Conservation (phyloP, 140 eudicot genomes). For the Bidens hawaiensis region DNA sequence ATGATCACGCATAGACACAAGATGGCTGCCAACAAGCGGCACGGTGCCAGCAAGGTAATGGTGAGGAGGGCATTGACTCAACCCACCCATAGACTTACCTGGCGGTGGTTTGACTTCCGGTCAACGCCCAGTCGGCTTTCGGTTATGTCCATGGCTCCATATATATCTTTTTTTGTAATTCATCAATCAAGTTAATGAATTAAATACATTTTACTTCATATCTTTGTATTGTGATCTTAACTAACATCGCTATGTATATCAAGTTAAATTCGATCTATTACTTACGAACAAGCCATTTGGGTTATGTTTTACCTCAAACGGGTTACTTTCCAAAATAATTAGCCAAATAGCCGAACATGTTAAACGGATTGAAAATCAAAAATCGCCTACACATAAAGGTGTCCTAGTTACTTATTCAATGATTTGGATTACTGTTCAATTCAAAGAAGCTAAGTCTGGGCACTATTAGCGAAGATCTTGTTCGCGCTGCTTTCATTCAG, state of each 20-base stretch:
- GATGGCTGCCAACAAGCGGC: constrained; percentile 19
- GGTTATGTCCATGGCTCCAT: constrained; percentile 48
- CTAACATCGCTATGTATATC: constrained; percentile 7
- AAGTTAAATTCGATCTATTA: constrained; percentile 8
- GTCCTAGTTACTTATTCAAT: too few species aligned
- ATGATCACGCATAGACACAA: constrained; percentile 8
- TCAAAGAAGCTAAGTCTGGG: too few species aligned
- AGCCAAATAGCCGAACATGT: not conserved
- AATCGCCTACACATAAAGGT: too few species aligned
- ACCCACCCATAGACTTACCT: constrained; percentile 33
- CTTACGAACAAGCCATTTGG: not conserved
- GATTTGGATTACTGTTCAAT: too few species aligned
- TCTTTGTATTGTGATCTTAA: constrained; percentile 5
- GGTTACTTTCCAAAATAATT: not conserved
- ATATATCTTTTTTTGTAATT: constrained; percentile 5
- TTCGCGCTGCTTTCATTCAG: too few species aligned
- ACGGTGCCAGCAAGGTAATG: constrained; percentile 47
- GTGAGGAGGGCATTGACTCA: constrained; percentile 67
- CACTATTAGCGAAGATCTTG: too few species aligned
- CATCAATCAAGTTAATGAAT: not conserved
- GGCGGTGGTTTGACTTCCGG: constrained; percentile 64
- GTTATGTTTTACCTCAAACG: not conserved
- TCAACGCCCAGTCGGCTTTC: constrained; percentile 72
- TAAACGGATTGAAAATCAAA: not conserved
- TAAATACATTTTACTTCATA: not conserved